Percentiles rank a stretch among this genome's conserved stretches.
These are phyloP conservation scores for Pneumocystis sp. DNA, from an alignment of 1,139 yeast genomes.

Conservation along the genomic window DNA sequence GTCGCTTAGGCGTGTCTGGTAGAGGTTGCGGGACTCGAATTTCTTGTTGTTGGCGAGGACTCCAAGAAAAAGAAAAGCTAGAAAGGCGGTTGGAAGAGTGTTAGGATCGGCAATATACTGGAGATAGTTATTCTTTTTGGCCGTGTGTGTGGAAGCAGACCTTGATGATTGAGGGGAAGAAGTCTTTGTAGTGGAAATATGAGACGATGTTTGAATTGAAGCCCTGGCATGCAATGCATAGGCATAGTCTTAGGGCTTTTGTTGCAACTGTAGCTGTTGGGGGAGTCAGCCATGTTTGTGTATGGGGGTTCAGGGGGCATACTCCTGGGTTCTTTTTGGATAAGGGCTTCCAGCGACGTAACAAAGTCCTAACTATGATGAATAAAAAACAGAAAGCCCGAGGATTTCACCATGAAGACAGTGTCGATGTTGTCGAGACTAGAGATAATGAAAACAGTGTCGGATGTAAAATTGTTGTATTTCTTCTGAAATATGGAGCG, in stretches of 20 bases:
- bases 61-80: slow-evolving; percentile 27
- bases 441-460: slow-evolving; percentile 23
- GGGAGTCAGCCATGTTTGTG: not conserved
- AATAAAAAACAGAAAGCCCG: not conserved
- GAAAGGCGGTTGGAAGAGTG: slow-evolving; percentile 16
- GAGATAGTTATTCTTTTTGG: not conserved
- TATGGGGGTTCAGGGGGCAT: not conserved
- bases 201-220: slow-evolving; percentile 24
- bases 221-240: slow-evolving; percentile 24
- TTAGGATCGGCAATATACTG: slow-evolving; percentile 16
- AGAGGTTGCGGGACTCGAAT: slow-evolving; percentile 25
- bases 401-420: slow-evolving; percentile 17
- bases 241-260: slow-evolving; percentile 22
- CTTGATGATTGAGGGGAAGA: slow-evolving; percentile 25
- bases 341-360: slow-evolving; percentile 9
- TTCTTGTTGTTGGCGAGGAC: slow-evolving; percentile 26
- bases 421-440: slow-evolving; percentile 25
- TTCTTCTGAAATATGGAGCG: slow-evolving; percentile 21
- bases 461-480: slow-evolving; percentile 22
- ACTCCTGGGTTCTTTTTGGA: slow-evolving; percentile 11
- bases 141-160: too few species aligned
- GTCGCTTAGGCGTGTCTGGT: slow-evolving; percentile 27
- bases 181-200: slow-evolving; percentile 25
- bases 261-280: slow-evolving; percentile 16
- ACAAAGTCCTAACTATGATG: slow-evolving; percentile 7